Percentiles rank a stretch among this genome's conserved stretches.
phyloP scores from a whole-genome alignment of 2,329 filamentous ascomycete species.

The Fusarium phyllophilum region DNA sequence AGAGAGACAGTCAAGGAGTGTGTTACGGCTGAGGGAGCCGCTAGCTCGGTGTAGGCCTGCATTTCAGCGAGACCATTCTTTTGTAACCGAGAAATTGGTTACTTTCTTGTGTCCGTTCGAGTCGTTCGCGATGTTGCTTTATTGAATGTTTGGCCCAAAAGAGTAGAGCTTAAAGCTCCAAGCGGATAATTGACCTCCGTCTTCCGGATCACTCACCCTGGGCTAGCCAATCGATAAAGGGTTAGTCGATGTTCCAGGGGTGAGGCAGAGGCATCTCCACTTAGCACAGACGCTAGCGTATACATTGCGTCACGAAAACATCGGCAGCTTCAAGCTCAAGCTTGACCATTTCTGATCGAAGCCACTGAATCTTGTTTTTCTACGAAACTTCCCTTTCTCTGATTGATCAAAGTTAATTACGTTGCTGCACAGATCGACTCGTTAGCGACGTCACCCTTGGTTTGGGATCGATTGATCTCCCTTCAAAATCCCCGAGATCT shows the following conservation, averaged over 20 bases:
- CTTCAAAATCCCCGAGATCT: slow-evolving; percentile 19
- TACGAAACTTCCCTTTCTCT: slow-evolving; percentile 10
- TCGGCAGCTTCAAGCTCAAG: slow-evolving; percentile 27
- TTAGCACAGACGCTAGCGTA: slow-evolving; percentile 24
- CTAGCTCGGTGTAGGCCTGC: slow-evolving; percentile 98
- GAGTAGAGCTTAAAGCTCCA: slow-evolving; percentile 31
- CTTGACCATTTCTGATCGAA: slow-evolving; percentile 16
- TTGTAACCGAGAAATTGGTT: slow-evolving; percentile 33
- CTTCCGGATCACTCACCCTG: background rate
- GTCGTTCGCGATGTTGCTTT: slow-evolving; percentile 26
- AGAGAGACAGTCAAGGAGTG: slow-evolving; percentile 86
- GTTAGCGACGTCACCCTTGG: slow-evolving; percentile 30
- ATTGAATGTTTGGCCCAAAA: slow-evolving; percentile 34
- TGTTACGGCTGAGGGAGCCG: slow-evolving; percentile 92
- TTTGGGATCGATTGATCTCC: slow-evolving; percentile 10
- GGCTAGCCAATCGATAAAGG: background rate
- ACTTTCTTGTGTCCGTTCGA: background rate
- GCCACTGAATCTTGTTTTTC: slow-evolving; percentile 29
- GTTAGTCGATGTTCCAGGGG: background rate
- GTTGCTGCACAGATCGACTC: background rate
- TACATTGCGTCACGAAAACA: slow-evolving; percentile 43
- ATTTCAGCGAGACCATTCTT: slow-evolving; percentile 64
- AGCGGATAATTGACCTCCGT: slow-evolving; percentile 27
- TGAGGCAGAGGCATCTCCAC: slow-evolving; percentile 20
- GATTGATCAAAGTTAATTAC: slow-evolving; percentile 21